These are phyloP conservation scores for Thielaviopsis cerberus DNA, from an alignment of 2,329 filamentous ascomycete species.

Conservation along the genomic window DNA sequence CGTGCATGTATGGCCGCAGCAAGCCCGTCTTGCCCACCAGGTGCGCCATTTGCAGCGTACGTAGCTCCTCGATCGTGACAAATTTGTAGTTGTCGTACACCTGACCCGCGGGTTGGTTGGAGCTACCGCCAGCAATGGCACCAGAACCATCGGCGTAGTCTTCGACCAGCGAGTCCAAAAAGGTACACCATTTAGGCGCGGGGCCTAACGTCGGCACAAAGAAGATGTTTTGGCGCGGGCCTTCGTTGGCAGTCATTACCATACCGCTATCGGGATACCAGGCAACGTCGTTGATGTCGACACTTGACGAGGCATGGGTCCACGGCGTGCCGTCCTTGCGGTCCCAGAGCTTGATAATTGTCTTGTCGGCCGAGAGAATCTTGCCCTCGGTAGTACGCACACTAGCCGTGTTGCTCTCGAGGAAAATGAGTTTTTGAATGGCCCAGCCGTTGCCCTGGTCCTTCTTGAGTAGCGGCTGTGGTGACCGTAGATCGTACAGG, in stretches of 20 bases:
- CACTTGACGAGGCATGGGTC: conserved; percentile 87
- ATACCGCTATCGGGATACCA: conserved; percentile 88
- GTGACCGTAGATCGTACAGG: conserved; percentile 80
- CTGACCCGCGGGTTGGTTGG: conserved; percentile 42
- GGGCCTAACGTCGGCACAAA: conserved; percentile 87
- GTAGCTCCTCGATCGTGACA: conserved; percentile 71
- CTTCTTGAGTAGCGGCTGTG: conserved; percentile 69
- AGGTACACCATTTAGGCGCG: conserved; percentile 86
- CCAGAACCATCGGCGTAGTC: conserved; percentile 65
- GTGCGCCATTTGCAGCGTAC: conserved; percentile 69
- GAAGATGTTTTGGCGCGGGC: conserved; percentile 83
- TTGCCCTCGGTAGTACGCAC: conserved; percentile 71
- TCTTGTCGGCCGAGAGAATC: conserved; percentile 79
- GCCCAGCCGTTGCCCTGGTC: conserved; percentile 92
- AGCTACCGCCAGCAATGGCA: conserved; percentile 10
- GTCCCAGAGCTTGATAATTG: conserved; percentile 96
- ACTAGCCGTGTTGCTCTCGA: conserved; percentile 47
- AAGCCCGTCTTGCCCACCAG: conserved; percentile 79
- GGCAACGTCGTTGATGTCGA: conserved; percentile 85
- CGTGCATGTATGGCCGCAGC: conserved; percentile 93
- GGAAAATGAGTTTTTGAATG: conserved; percentile 63
- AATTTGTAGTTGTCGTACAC: conserved; percentile 99
- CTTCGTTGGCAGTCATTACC: conserved; percentile 92
- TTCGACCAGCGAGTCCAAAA: conserved; percentile 93
- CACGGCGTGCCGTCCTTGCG: conserved; percentile 65